Base-by-base conservation (phyloP, 176 grass and related monocot genomes). In the Juncus effusus region DNA sequence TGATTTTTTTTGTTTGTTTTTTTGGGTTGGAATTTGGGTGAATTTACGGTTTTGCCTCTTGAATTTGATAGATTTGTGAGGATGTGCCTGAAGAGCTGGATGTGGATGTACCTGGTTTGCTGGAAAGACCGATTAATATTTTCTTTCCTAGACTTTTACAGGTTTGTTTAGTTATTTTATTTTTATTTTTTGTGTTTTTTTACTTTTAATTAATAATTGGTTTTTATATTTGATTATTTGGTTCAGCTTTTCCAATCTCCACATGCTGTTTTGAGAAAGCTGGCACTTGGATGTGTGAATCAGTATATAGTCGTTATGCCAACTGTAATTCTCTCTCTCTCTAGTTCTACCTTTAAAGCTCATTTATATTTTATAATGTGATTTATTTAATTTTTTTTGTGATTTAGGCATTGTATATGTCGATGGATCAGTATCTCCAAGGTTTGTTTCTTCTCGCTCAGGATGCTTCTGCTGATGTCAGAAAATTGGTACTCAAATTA, bases 61-160 rank as follows among this genome's bases (percentile, higher is more conserved):
- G 44, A 47, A 51, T 54, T 68, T 68, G 3, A 13, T 54, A 97
- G 93, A 97, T 97, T 45, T 97, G 93, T 70, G 93, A 97, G 76
- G 93, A 97, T 69, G 81, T 97, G n/a, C 93, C 93, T 3, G 93
- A 97, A 80, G 85, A 91, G 60, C 80, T 97, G 38, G 93, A 97
- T 82, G 72, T 82, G 4, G 93, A 97, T 86, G 83, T 92, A 59
- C 88, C 83, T 61, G 93, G 88, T 67, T 84, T 97, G 69, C 70
- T 85, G 11, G 93, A 97, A 77, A 76, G 93, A 11, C 93, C 88
- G 0, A 97, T 97, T 45, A 97, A 97, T 61, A 68, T 92, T 63
- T 97, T 97, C 62, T 86, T 97, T 70, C 88, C 93, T 36, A 88
- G 80, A 65, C 77, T 97, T 40, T 76, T 97, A n/a, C 88, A 92